Evolutionary conservation across 2,329 filamentous ascomycete species (phyloP).

Genomic region (Coleophoma cylindrospora): DNA sequence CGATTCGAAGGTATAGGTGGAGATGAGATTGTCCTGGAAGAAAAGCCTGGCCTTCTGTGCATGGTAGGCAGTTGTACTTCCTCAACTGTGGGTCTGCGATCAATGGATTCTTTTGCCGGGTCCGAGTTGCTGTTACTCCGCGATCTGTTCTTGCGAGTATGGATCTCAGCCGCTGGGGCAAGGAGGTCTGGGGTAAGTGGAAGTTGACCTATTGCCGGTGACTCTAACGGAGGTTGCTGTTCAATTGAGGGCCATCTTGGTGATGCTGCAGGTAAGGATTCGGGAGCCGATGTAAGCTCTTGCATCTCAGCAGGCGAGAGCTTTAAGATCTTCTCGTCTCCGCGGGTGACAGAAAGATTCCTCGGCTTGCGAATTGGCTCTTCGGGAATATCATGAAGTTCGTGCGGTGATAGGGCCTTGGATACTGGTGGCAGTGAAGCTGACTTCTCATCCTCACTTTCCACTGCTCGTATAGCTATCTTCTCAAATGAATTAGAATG

Average conservation of each 20-base stretch:
- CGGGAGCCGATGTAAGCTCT: constrained; percentile 49
- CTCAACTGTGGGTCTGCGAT: constrained; percentile 12
- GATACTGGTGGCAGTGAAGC: constrained; percentile 14
- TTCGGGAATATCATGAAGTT: constrained; percentile 23
- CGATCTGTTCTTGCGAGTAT: constrained; percentile 6
- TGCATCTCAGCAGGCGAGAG: constrained; percentile 55
- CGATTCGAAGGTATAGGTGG: constrained; percentile 13
- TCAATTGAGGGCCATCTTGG: constrained; percentile 23
- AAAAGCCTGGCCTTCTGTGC: constrained; percentile 17
- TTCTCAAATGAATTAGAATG: constrained; percentile 13
- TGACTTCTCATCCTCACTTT: constrained; percentile 10
- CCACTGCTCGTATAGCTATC: background rate
- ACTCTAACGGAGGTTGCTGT: constrained; percentile 26
- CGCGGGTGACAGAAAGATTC: constrained; percentile 16
- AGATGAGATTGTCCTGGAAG: constrained; percentile 20
- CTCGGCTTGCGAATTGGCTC: constrained; percentile 17
- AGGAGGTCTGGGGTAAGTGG: constrained; percentile 11
- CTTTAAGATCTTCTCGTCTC: constrained; percentile 41
- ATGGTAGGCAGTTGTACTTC: constrained; percentile 6
- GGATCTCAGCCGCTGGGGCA: constrained; percentile 9
- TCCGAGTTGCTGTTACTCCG: constrained; percentile 8
- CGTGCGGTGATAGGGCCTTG: constrained; percentile 14
- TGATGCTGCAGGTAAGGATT: constrained; percentile 51
- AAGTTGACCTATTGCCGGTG: constrained; percentile 16
- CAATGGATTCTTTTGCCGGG: constrained; percentile 6